Evolutionary conservation across 805 yeast genomes (phyloP).

Genomic region (Cyberlindnera americana): DNA sequence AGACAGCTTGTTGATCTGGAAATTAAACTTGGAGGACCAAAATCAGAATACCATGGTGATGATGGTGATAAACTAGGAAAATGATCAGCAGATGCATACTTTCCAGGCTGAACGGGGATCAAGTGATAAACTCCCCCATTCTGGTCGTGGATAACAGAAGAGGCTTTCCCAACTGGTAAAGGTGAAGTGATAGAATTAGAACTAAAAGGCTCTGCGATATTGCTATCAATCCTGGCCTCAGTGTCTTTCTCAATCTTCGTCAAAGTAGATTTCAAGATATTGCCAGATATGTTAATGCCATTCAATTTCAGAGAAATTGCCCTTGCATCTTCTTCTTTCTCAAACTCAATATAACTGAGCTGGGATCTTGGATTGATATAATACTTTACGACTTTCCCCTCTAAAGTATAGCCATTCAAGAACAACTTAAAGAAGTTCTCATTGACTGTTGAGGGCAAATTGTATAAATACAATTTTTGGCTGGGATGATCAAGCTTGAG

Average conservation of each 20-base stretch:
- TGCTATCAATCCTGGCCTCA: too few species aligned
- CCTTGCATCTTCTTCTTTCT: slow-evolving; percentile 23
- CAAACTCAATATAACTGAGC: slow-evolving; percentile 27
- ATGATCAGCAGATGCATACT: too few species aligned
- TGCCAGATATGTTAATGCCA: slow-evolving; percentile 25
- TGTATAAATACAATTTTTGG: slow-evolving; percentile 22
- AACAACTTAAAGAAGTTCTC: slow-evolving; percentile 29
- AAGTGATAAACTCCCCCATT: slow-evolving; percentile 8
- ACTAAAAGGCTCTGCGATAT: too few species aligned
- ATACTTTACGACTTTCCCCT: slow-evolving; percentile 22
- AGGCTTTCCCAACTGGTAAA: too few species aligned
- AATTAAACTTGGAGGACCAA: background rate
- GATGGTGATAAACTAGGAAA: too few species aligned
- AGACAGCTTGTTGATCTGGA: slow-evolving; percentile 1
- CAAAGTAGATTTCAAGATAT: slow-evolving; percentile 16
- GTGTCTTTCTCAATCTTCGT: slow-evolving; percentile 2
- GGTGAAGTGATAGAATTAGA: too few species aligned
- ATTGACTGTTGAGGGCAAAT: slow-evolving; percentile 25
- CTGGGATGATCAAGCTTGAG: too few species aligned
- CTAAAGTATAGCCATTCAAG: slow-evolving; percentile 21
- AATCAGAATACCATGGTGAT: too few species aligned
- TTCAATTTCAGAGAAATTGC: slow-evolving; percentile 22
- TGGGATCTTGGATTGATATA: slow-evolving; percentile 12
- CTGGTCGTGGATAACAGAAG: slow-evolving; percentile 4
- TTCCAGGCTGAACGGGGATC: slow-evolving; percentile 6